Conservation (phyloP, 2,329 filamentous ascomycete species). For the Cladophialophora bantiana region DNA sequence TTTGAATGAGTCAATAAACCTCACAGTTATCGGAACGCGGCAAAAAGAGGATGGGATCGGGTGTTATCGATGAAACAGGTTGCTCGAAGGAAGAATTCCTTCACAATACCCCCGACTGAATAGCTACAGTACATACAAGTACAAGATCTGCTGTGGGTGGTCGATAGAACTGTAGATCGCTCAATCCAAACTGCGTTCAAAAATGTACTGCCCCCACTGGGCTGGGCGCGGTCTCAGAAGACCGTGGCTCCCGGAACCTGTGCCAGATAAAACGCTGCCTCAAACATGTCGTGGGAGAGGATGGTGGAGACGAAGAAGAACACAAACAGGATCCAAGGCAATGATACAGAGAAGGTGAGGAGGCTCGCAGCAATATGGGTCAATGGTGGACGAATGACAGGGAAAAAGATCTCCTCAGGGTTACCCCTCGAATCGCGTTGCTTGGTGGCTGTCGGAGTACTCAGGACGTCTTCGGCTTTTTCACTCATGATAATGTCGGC, state of each 20-base stretch:
- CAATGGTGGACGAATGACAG: not conserved
- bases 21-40: not conserved
- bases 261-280: not conserved
- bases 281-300: not conserved
- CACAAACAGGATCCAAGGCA: not conserved
- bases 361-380: not conserved
- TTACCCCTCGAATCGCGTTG: too few relatives aligned
- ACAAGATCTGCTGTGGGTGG: not conserved
- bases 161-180: slow-evolving; percentile 1
- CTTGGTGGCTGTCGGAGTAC: not conserved
- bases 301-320: slow-evolving; percentile 9
- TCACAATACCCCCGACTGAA: not conserved
- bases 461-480: not conserved
- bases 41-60: not conserved
- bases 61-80: not conserved
- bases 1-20: not conserved
- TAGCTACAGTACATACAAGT: not conserved
- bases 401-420: not conserved
- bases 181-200: not conserved
- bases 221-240: not conserved
- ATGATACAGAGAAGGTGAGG: not conserved
- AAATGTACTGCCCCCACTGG: not conserved
- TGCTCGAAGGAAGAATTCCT: not conserved
- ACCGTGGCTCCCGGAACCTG: not conserved
- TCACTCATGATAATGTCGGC: not conserved